These are phyloP conservation scores for Sporopachydermia lactativora DNA, from an alignment of 805 yeast genomes.

Conservation along the genomic window DNA sequence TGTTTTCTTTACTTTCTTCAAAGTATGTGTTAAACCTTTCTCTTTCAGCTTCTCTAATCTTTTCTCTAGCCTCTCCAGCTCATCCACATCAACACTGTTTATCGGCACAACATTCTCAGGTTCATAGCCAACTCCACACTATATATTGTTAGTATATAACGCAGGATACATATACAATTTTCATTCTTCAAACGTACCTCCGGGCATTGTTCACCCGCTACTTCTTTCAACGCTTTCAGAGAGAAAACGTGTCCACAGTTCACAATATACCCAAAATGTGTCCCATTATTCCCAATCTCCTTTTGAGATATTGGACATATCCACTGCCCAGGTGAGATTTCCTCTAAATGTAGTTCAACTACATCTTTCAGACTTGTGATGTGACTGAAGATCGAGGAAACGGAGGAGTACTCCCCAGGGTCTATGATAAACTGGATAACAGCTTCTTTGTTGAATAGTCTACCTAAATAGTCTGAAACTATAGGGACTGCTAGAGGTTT, in stretches of 20 bases:
- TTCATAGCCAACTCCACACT: slow-evolving; percentile 20
- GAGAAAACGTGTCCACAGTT: slow-evolving; percentile 21
- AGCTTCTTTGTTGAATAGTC: slow-evolving; percentile 48
- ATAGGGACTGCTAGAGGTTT: slow-evolving; percentile 34
- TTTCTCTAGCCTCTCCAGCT: slow-evolving; percentile 10
- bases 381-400: slow-evolving; percentile 19
- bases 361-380: slow-evolving; percentile 29
- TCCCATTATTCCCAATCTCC: slow-evolving; percentile 22
- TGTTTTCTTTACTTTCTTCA: slow-evolving; percentile 15
- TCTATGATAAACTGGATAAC: slow-evolving; percentile 41
- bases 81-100: slow-evolving; percentile 17
- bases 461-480: slow-evolving; percentile 58
- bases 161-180: too few species aligned
- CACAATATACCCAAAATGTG: slow-evolving; percentile 30
- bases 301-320: slow-evolving; percentile 27
- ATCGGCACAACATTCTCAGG: slow-evolving; percentile 24
- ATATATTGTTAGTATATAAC: too few species aligned
- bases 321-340: slow-evolving; percentile 14
- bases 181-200: too few species aligned
- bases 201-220: slow-evolving; percentile 11
- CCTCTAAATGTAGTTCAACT: slow-evolving; percentile 24
- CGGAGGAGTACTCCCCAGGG: slow-evolving; percentile 16
- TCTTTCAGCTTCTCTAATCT: slow-evolving; percentile 15
- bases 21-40: slow-evolving; percentile 24
- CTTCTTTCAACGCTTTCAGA: slow-evolving; percentile 10